Conservation (phyloP, 768 basidiomycete genomes). For the Russula sp. region DNA sequence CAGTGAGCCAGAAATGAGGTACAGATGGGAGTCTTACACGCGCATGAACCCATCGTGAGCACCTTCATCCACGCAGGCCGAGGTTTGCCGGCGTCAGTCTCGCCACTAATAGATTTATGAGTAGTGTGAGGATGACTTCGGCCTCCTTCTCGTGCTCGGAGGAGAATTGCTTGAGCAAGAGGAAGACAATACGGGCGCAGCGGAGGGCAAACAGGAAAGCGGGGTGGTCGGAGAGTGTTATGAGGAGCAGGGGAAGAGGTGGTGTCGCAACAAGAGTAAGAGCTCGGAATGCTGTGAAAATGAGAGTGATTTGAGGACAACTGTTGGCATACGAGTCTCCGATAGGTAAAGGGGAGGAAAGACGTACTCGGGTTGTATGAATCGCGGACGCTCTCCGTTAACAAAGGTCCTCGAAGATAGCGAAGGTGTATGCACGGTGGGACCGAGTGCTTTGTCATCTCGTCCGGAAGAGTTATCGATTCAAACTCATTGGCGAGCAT, state of each 20-base stretch:
- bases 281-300: constrained; percentile 71
- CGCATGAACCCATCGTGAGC: no score
- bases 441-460: constrained; percentile 57
- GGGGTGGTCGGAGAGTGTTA: constrained; percentile 79
- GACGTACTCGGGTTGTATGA: constrained; percentile 70
- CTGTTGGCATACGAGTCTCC: background rate
- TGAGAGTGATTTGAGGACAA: background rate
- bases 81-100: no score
- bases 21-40: no score
- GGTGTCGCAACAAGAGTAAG: constrained; percentile 77
- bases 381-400: constrained; percentile 53
- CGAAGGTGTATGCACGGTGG: constrained; percentile 83
- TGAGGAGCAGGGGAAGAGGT: constrained; percentile 86
- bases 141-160: no score
- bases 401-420: no score
- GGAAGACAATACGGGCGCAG: no score
- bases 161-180: no score
- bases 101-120: no score
- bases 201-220: no score
- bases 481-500: constrained; percentile 35
- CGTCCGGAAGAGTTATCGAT: constrained; percentile 66
- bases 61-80: no score
- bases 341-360: background rate
- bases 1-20: no score
- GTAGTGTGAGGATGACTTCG: no score